phyloP scores from a whole-genome alignment of 2,329 filamentous ascomycete species.

The Beauveria sp. region DNA sequence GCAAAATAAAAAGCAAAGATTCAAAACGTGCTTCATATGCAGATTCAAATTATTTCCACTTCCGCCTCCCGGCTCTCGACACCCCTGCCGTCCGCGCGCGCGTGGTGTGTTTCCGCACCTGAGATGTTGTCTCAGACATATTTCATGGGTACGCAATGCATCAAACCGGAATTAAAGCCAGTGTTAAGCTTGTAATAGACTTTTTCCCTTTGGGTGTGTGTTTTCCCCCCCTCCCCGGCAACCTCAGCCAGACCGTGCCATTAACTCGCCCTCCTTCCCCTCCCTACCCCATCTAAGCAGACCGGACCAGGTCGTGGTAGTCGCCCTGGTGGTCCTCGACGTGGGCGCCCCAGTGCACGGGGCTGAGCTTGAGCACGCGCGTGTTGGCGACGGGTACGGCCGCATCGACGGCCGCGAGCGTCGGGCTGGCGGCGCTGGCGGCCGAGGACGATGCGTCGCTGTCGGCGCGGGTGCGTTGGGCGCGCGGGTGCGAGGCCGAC shows the following conservation, averaged over 20 bases:
- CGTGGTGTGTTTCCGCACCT: neutral
- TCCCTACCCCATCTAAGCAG: neutral
- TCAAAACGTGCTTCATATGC: neutral
- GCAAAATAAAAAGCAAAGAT: too few relatives aligned
- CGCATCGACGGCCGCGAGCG: conserved; percentile 33
- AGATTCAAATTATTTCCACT: neutral
- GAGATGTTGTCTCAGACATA: conserved; percentile 2
- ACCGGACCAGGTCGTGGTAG: conserved; percentile 36
- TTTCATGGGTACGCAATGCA: neutral
- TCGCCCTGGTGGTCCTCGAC: conserved; percentile 48
- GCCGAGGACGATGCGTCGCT: conserved; percentile 16
- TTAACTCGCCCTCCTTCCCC: neutral
- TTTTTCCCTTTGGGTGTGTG: neutral
- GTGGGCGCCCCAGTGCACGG: conserved; percentile 57
- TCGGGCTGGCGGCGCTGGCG: conserved; percentile 16
- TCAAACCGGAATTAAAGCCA: too few relatives aligned
- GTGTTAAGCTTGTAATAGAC: conserved; percentile 7
- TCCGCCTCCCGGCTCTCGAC: neutral
- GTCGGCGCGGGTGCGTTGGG: conserved; percentile 22
- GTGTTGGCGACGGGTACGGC: conserved; percentile 32
- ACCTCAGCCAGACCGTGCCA: too few relatives aligned
- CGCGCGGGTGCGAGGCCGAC: conserved; percentile 47
- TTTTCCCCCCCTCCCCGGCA: neutral
- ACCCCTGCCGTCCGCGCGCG: neutral
- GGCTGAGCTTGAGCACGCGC: conserved; percentile 53